Base-by-base conservation (phyloP, 2,329 filamentous ascomycete species). In the Colletotrichum scovillei region DNA sequence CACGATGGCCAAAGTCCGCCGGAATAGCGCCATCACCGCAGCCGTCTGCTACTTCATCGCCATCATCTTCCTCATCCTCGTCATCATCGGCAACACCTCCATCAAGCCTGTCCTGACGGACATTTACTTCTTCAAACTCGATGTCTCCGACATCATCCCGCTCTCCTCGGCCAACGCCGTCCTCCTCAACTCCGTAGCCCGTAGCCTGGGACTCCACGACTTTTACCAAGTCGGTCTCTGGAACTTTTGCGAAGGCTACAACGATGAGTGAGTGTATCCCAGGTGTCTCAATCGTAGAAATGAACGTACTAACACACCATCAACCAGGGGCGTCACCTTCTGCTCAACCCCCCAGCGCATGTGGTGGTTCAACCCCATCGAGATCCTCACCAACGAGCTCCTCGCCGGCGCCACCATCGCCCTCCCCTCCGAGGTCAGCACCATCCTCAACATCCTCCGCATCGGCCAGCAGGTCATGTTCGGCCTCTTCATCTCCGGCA, bases 151-250 rank as follows among this genome's bases (percentile, higher is more conserved):
- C 78, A 93, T 98, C 80, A 92, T 98, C 69, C 93, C 93, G 0
- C 86, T 90, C 42, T 91, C 94, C 19, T 92, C 93, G 55, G 93
- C 95, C 80, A 74, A 74, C 46, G 91, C 91, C 11, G 84, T 88
- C 28, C 88, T 98, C 58, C 93, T 97, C 82, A 97, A 97, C 85
- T 95, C 92, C 58, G 95, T 98, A 76, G 95, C 95, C 4, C 92
- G 94, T 64, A 94, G 93, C 26, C 87, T 98, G 67, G 96, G 95
- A 35, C 88, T 98, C 62, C 95, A 97, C 81, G 96, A 98, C 82
- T 98, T 97, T 84, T 98, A 98, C 83, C 93, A 95, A 78, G 93
- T 97, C 32, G 95, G 95, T 6, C 84, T 98, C 53, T 98, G 96
- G 96, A 93, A 92, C 73, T 98, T 93, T 82, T 98, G 96, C 82